Evolutionary conservation across 805 yeast species (phyloP).

Genomic region (Ogataea nitratoaversa): DNA sequence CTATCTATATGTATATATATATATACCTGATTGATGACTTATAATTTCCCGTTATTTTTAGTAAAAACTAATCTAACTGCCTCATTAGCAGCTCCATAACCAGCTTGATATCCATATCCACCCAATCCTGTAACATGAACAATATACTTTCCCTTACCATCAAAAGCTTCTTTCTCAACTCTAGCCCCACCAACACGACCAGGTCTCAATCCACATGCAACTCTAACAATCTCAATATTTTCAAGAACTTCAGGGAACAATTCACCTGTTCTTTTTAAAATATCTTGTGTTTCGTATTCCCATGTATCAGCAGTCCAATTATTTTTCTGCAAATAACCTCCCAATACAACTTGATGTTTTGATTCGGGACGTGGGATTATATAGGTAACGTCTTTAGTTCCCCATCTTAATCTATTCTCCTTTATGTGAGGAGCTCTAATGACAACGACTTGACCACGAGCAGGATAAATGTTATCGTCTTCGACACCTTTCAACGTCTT

Average conservation of each 20-base stretch:
- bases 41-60: no score
- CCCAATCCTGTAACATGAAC: conserved; percentile 73
- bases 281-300: conserved; percentile 46
- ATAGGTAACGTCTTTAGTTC: conserved; percentile 58
- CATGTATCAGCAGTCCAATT: conserved; percentile 60
- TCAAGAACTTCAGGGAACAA: conserved; percentile 45
- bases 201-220: conserved; percentile 75
- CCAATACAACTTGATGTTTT: conserved; percentile 63
- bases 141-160: conserved; percentile 38
- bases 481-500: conserved; percentile 57
- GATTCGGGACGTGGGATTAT: conserved; percentile 69
- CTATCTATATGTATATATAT: background rate
- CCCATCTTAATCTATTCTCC: conserved; percentile 59
- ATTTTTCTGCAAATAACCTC: conserved; percentile 67
- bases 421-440: conserved; percentile 64
- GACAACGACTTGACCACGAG: conserved; percentile 77
- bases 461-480: conserved; percentile 61
- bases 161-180: conserved; percentile 50
- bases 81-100: conserved; percentile 52
- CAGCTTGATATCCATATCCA: conserved; percentile 66
- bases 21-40: no score
- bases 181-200: conserved; percentile 72
- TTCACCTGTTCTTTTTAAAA: conserved; percentile 42
- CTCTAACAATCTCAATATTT: conserved; percentile 52
- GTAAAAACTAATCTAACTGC: conserved; percentile 35